Conservation (phyloP, 306 rosid genomes). For the Vigna nakashimae region DNA sequence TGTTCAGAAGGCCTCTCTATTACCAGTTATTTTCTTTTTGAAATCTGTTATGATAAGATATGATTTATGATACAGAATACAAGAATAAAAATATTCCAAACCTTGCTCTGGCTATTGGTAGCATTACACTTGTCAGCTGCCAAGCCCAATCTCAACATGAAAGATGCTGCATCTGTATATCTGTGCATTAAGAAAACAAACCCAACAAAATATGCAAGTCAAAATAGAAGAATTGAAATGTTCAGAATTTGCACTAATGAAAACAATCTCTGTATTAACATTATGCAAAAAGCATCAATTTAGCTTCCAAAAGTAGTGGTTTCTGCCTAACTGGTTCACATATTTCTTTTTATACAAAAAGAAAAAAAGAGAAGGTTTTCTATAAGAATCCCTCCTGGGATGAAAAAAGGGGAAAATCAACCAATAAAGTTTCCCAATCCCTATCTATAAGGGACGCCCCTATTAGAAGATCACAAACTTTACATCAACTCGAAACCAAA, state of each 20-base stretch:
- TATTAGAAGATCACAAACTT: neutral
- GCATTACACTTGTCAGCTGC: constrained; percentile 95
- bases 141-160: constrained; percentile 76
- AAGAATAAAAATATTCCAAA: constrained; percentile 38
- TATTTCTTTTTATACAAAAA: neutral
- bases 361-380: neutral
- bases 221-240: constrained; percentile 24
- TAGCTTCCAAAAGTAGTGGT: constrained; percentile 14
- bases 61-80: neutral
- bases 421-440: neutral
- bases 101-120: constrained; percentile 91
- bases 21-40: constrained; percentile 3
- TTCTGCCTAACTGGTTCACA: constrained; percentile 11
- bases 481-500: constrained; percentile 7
- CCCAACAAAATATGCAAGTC: constrained; percentile 15
- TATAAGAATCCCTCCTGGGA: neutral
- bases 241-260: constrained; percentile 15
- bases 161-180: constrained; percentile 84
- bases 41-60: neutral
- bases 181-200: constrained; percentile 54
- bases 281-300: constrained; percentile 13
- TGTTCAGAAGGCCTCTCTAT: constrained; percentile 1
- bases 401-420: neutral
- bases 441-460: constrained; percentile 2
- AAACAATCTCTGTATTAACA: constrained; percentile 6